Evolutionary conservation across 257 asterid species (phyloP).

Genomic region (Gynochthodes officinalis): DNA sequence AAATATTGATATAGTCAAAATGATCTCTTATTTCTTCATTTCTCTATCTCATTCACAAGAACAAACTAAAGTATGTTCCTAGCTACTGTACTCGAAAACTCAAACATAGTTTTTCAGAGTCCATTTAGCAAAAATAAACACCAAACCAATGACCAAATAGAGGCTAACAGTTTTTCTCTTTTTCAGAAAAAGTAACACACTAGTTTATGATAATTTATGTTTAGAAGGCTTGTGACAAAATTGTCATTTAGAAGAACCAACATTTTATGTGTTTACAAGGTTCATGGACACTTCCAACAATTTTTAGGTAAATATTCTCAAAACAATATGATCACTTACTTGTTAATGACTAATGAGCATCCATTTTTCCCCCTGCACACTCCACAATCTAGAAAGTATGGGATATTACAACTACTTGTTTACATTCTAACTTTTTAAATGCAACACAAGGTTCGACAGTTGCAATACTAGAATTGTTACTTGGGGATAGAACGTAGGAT

Average conservation of each 20-base stretch:
- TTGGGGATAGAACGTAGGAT: no score
- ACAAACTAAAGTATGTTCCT: neutral
- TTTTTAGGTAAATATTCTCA: neutral
- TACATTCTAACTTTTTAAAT: no score
- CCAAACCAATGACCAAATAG: neutral
- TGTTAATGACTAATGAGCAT: conserved; percentile 61
- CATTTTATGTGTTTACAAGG: neutral
- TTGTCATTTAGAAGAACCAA: neutral
- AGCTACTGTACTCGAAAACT: neutral
- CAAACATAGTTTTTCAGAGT: neutral
- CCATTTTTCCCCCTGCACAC: conserved; percentile 74
- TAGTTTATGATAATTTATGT: neutral
- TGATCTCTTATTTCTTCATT: neutral
- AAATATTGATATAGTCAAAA: neutral
- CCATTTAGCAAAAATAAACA: neutral
- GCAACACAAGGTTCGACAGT: no score
- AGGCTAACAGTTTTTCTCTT: neutral
- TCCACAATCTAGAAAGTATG: no score
- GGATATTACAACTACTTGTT: no score
- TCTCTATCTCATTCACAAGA: neutral
- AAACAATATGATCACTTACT: conserved; percentile 37
- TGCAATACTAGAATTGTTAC: no score
- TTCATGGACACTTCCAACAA: neutral
- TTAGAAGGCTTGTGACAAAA: neutral
- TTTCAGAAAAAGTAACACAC: neutral